Evolutionary conservation across 2,329 filamentous ascomycete genomes (phyloP), one percentile per base, ranked within the genome.

Genomic region (Sporothrix pseudoabietina): DNA sequence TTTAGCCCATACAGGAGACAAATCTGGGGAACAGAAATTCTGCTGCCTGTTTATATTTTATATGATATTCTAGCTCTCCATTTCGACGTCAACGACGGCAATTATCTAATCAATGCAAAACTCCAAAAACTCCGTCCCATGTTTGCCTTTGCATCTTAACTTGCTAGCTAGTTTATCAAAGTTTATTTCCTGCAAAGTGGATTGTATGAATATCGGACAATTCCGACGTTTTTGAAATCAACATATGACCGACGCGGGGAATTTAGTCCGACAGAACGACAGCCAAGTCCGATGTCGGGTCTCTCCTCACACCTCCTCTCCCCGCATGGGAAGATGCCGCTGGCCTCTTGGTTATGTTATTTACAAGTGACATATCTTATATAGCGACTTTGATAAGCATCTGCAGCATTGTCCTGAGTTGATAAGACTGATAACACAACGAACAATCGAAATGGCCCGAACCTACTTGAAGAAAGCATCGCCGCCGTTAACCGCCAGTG

Each of bases 401-500:
- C 12, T 44, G 41, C 12, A 44, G 9, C 9, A 44, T 44, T 44
- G 41, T 12, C 7, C 12, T 44, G 41, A 44, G 3, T 44, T 44
- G 7, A 12, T 12, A 44, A 44, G 4, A 12, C 41, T 44, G 12
- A 8, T 6, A 44, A 19, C 55, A 61, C 4, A 35, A 10, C 7
- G 8, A 32, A 26, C 26, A 26, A 2, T 26, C 54, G 26, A 16
- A 32, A 74, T 74, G 73, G n/a, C 71, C 3, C 59, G n/a, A 22
- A 73, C 52, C 1, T 71, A 73, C 8, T 55, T 75, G 3, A 75
- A 75, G 16, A 74, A 74, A 14, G 41, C 69, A 0, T 47, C 66
- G 1, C 66, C 71, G 32, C 19, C 54, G 1, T 7, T 68, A 1
- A 57, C 52, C 39, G 32, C 57, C 4, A 22, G 49, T 2, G 44